Base-by-base conservation (phyloP, 2,329 filamentous ascomycete species). In the Dactylellina haptotyla region DNA sequence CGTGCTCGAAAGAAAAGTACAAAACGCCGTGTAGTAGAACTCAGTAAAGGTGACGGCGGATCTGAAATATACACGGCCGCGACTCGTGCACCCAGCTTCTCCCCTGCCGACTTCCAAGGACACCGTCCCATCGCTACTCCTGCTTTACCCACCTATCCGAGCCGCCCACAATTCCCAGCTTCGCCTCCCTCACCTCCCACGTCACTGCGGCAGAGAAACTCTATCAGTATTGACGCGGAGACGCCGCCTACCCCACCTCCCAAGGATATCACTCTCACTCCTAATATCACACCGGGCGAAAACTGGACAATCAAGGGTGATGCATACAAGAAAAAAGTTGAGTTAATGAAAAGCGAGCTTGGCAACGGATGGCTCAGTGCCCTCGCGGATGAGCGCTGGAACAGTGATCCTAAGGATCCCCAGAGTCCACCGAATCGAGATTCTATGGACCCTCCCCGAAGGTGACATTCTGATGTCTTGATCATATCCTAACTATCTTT, bases 291-390 rank as follows among this genome's bases (percentile, higher is more conserved):
- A 69, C 41, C 71, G 39, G 64, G 75, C 63, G 74, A 76, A 14
- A 85, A 90, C 69, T 91, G 89, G 86, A 87, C 88, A 71, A 82
- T 87, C 45, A 87, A 87, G 69, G 90, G 90, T 61, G 91, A 95
- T 78, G 83, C 91, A 5, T 98, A 97, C 81, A 88, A 90, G 66
- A 91, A 91, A 80, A 95, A 95, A 81, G 90, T 98, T 62, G 93
- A 97, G 80, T 88, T 90, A 2, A 83, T 97, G 61, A 89, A 93
- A 74, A 90, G 90, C 78, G 92, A 94, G 78, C 89, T 97, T 76
- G 93, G 93, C 30, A 92, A 89, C 77, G 90, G 89, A 37, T 99
- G 96, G 86, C 85, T 99, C 39, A 93, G 89, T 75, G 92, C 91
- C 12, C 84, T 98, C 56, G 90, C 90, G 72, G 93, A 97, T 78